phyloP scores from a whole-genome alignment of 768 basidiomycete species.

The Psilocybe cubensis region DNA sequence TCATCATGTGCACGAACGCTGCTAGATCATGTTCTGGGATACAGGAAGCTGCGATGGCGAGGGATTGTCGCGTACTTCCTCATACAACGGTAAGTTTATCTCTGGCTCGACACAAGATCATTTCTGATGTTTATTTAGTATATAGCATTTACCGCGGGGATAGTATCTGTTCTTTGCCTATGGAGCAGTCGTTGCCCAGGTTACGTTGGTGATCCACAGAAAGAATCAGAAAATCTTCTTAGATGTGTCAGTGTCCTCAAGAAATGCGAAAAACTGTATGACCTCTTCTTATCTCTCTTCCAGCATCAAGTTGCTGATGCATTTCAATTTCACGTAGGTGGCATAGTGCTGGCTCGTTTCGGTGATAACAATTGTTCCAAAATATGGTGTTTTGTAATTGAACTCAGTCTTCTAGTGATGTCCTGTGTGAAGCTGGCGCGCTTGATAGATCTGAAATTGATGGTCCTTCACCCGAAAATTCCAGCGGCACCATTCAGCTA shows the following conservation, averaged over 20 bases:
- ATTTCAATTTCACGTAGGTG: background rate
- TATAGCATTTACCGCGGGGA: background rate
- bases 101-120: background rate
- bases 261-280: background rate
- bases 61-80: background rate
- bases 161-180: background rate
- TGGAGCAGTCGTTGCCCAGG: background rate
- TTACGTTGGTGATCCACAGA: background rate
- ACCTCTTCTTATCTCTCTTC: background rate
- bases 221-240: constrained; percentile 2
- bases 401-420: background rate
- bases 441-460: background rate
- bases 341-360: constrained; percentile 3
- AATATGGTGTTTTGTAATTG: background rate
- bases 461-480: background rate
- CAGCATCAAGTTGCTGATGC: background rate
- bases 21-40: constrained; percentile 82
- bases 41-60: constrained; percentile 43
- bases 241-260: background rate
- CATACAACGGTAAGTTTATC: background rate
- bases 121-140: background rate
- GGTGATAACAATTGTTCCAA: background rate
- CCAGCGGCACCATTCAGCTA: background rate
- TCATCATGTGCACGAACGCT: constrained; percentile 79
- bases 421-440: background rate